phyloP scores from a whole-genome alignment of 2,329 filamentous ascomycete genomes.

The Atkinsonella hypoxylon region DNA sequence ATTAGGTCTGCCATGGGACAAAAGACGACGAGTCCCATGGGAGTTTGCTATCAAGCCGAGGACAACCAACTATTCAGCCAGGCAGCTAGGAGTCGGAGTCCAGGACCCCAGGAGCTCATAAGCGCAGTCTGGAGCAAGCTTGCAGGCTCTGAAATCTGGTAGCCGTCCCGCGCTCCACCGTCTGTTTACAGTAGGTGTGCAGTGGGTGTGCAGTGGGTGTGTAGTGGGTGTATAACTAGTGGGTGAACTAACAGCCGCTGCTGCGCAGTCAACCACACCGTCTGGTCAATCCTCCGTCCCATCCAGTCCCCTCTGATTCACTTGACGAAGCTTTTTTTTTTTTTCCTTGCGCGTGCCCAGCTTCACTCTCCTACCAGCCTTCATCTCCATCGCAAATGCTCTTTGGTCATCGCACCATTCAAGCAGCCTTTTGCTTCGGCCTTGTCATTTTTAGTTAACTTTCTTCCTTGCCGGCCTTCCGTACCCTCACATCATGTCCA shows the following conservation, averaged over 20 bases:
- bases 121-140: too few species aligned
- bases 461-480: constrained; percentile 10
- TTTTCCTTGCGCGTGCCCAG: constrained; percentile 16
- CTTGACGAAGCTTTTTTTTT: constrained; percentile 12
- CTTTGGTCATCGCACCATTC: constrained; percentile 11
- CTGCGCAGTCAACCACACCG: not conserved
- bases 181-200: too few species aligned
- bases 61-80: too few species aligned
- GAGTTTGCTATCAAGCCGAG: too few species aligned
- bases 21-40: too few species aligned
- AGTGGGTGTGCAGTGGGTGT: too few species aligned
- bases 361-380: not conserved
- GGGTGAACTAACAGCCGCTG: not conserved
- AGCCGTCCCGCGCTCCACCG: too few species aligned
- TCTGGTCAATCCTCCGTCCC: not conserved
- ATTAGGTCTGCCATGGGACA: too few species aligned
- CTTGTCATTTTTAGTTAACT: constrained; percentile 13
- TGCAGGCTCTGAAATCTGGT: too few species aligned
- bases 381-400: constrained; percentile 15
- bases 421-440: constrained; percentile 15
- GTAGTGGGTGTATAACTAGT: too few species aligned
- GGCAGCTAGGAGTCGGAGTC: too few species aligned
- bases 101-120: too few species aligned
- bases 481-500: constrained; percentile 26
- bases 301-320: not conserved